Conservation (phyloP, 2,329 filamentous ascomycete species). For the Blastomyces silverae region DNA sequence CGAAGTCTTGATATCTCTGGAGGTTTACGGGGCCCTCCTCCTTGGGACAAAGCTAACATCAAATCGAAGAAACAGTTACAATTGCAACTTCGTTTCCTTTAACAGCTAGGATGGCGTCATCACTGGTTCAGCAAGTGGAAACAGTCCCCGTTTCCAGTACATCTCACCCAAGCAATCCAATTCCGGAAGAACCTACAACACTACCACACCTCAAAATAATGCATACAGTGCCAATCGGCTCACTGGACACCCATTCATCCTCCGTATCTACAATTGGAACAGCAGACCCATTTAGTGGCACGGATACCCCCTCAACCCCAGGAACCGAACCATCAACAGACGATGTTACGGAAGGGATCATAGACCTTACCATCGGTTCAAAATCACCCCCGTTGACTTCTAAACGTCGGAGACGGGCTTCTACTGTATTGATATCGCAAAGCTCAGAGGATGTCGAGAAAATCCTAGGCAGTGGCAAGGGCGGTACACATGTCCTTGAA, state of each 20-base stretch:
- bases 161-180: slow-evolving; percentile 44
- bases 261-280: slow-evolving; percentile 28
- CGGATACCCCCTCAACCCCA: slow-evolving; percentile 37
- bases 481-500: slow-evolving; percentile 54
- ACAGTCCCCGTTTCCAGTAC: slow-evolving; percentile 35
- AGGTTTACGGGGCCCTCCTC: background rate
- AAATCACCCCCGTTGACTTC: slow-evolving; percentile 21
- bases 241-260: slow-evolving; percentile 27
- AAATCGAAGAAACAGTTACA: background rate
- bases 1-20: background rate
- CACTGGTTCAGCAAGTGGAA: slow-evolving; percentile 24
- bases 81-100: background rate
- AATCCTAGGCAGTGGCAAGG: slow-evolving; percentile 50
- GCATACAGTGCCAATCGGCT: slow-evolving; percentile 29
- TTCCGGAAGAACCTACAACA: slow-evolving; percentile 43
- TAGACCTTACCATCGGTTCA: slow-evolving; percentile 23
- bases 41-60: background rate
- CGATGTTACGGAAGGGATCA: slow-evolving; percentile 23
- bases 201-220: slow-evolving; percentile 35
- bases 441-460: slow-evolving; percentile 53
- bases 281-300: slow-evolving; percentile 30
- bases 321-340: slow-evolving; percentile 36
- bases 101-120: slow-evolving; percentile 24
- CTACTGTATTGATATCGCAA: slow-evolving; percentile 49
- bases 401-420: slow-evolving; percentile 36